phyloP scores from a whole-genome alignment of 2,329 filamentous ascomycete species.

The Exophiala spinifera region DNA sequence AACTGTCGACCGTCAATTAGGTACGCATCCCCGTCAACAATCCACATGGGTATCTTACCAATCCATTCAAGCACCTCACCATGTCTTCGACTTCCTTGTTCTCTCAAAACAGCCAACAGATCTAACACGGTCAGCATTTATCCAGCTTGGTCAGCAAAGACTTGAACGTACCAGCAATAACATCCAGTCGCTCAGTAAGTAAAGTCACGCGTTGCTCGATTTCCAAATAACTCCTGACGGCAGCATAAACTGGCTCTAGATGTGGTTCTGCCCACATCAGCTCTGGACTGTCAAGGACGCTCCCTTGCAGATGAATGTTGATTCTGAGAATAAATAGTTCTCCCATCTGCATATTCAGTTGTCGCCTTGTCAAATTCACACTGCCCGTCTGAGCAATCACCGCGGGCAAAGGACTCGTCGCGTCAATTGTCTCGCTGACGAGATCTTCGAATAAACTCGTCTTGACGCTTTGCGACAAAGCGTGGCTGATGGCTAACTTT shows the following conservation, averaged over 20 bases:
- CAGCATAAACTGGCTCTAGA: conserved; percentile 92
- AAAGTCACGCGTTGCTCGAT: conserved; percentile 94
- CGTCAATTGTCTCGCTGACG: conserved; percentile 87
- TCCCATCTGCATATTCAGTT: conserved; percentile 99
- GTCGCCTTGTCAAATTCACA: conserved; percentile 77
- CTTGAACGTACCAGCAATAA: conserved; percentile 55
- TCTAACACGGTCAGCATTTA: conserved; percentile 46
- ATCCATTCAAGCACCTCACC: conserved; percentile 89
- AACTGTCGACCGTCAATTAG: conserved; percentile 55
- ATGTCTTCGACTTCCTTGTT: conserved; percentile 90
- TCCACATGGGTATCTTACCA: conserved; percentile 53
- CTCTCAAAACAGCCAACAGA: conserved; percentile 86
- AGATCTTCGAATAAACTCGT: conserved; percentile 96
- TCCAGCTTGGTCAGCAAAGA: not conserved
- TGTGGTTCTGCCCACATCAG: conserved; percentile 98
- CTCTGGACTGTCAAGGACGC: conserved; percentile 92
- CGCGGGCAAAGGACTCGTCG: conserved; percentile 86
- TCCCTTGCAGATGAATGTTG: conserved; percentile 96
- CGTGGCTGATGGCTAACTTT: conserved; percentile 94
- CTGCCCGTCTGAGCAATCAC: conserved; percentile 91
- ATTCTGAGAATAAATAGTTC: conserved; percentile 97
- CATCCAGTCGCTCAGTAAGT: conserved; percentile 83
- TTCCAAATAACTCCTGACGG: conserved; percentile 90
- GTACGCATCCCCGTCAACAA: not conserved
- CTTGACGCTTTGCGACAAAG: conserved; percentile 93